These are phyloP conservation scores for Leucosporidium scottii DNA, from an alignment of 768 basidiomycete species.

Conservation along the genomic window DNA sequence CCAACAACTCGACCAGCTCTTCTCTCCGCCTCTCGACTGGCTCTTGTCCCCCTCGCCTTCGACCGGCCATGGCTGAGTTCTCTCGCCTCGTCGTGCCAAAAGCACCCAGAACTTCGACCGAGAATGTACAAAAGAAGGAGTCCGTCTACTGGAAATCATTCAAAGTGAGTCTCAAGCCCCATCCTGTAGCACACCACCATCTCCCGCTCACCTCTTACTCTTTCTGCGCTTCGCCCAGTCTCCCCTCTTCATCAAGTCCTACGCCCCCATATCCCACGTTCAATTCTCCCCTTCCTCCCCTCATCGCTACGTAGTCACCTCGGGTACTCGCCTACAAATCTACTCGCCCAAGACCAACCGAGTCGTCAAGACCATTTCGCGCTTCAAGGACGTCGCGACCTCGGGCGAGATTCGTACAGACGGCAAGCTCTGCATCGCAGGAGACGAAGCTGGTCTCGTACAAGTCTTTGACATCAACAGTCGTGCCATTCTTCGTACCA, in stretches of 20 bases:
- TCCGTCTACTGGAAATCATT: slow-evolving; percentile 35
- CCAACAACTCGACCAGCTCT: too few species aligned
- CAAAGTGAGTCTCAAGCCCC: slow-evolving; percentile 37
- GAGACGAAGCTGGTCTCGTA: slow-evolving; percentile 85
- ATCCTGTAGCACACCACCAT: slow-evolving; percentile 3
- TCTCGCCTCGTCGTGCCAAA: slow-evolving; percentile 26
- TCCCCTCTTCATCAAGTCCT: slow-evolving; percentile 82
- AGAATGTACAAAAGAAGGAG: slow-evolving; percentile 30
- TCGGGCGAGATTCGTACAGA: slow-evolving; percentile 82
- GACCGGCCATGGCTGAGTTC: slow-evolving; percentile 29
- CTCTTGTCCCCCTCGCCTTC: too few species aligned
- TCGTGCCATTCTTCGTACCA: slow-evolving; percentile 81
- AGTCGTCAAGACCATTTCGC: slow-evolving; percentile 87
- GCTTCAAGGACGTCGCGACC: slow-evolving; percentile 93
- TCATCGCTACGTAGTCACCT: slow-evolving; percentile 91
- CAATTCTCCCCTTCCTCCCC: slow-evolving; percentile 83
- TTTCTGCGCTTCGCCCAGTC: background rate
- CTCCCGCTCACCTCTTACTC: background rate
- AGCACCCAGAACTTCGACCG: slow-evolving; percentile 16
- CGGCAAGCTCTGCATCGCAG: slow-evolving; percentile 90
- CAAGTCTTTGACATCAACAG: slow-evolving; percentile 89
- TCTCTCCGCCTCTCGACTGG: too few species aligned
- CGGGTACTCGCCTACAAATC: slow-evolving; percentile 85
- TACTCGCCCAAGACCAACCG: slow-evolving; percentile 95
- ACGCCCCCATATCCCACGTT: slow-evolving; percentile 87